These are phyloP conservation scores for Yamadazyma diddensiae DNA, from an alignment of 1,139 yeast genomes.

Conservation along the genomic window DNA sequence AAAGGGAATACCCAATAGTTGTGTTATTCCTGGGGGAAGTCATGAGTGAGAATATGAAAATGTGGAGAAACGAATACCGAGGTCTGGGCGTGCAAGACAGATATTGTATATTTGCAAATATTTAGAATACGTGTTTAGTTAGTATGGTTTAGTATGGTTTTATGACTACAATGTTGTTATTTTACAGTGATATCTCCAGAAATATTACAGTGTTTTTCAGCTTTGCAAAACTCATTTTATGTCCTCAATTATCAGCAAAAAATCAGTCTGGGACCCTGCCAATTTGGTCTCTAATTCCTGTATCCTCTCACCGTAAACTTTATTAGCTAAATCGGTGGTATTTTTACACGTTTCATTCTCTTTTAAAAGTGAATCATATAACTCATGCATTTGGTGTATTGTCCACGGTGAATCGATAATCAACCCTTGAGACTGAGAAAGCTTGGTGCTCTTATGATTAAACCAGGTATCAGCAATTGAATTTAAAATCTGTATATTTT, in stretches of 20 bases:
- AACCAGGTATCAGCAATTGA: slow-evolving; percentile 20
- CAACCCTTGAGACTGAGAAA: slow-evolving; percentile 16
- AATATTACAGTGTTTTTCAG: no score
- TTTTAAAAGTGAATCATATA: slow-evolving; percentile 19
- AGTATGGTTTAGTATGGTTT: no score
- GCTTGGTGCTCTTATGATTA: slow-evolving; percentile 20
- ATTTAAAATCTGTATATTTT: slow-evolving; percentile 12
- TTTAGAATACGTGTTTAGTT: no score
- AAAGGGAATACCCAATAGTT: slow-evolving; percentile 23
- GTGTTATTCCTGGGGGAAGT: slow-evolving; percentile 4
- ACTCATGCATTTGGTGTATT: slow-evolving; percentile 11
- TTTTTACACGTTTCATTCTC: slow-evolving; percentile 16
- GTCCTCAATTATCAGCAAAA: slow-evolving; percentile 9
- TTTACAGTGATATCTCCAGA: no score
- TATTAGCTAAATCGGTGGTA: slow-evolving; percentile 27
- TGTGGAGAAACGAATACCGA: slow-evolving; percentile 1
- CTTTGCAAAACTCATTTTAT: background rate
- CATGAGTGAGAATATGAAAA: slow-evolving; percentile 3
- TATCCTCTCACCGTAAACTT: slow-evolving; percentile 19
- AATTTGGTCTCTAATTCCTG: slow-evolving; percentile 16
- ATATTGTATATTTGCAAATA: no score
- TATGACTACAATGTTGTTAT: no score
- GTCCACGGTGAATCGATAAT: slow-evolving; percentile 15
- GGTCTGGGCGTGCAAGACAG: no score
- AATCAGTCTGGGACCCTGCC: slow-evolving; percentile 11